Evolutionary conservation across 139 green algal species (phyloP).

Genomic region (Chlorella sp.): DNA sequence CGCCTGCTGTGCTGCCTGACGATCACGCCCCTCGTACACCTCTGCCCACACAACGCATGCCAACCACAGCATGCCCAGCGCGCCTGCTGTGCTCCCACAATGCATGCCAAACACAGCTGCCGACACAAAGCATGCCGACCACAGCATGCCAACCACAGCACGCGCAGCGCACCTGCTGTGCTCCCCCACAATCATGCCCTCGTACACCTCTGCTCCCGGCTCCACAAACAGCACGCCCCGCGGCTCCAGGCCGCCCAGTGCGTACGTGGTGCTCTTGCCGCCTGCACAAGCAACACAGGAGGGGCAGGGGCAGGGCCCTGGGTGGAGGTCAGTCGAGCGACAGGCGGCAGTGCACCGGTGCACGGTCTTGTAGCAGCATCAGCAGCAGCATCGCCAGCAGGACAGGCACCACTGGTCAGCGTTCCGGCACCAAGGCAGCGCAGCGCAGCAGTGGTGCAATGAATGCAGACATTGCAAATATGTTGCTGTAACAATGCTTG

Average conservation of each 20-base stretch:
- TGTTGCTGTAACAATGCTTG: no score
- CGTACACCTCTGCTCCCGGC: slow-evolving; percentile 73
- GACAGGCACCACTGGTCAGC: no score
- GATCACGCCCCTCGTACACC: slow-evolving; percentile 32
- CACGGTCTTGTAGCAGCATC: no score
- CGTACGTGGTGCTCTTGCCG: slow-evolving; percentile 72
- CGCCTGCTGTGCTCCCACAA: slow-evolving; percentile 81
- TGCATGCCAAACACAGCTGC: slow-evolving; percentile 69
- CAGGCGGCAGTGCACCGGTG: no score
- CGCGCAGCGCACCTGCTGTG: slow-evolving; percentile 52
- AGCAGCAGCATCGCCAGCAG: no score
- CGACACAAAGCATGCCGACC: background rate
- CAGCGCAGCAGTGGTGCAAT: no score
- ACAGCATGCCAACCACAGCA: background rate
- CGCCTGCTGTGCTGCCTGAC: no score
- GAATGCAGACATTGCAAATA: no score
- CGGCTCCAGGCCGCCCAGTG: slow-evolving; percentile 75
- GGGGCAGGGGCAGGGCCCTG: no score
- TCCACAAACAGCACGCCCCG: slow-evolving; percentile 86
- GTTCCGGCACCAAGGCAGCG: no score
- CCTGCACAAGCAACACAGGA: slow-evolving; percentile 26
- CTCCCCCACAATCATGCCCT: slow-evolving; percentile 89
- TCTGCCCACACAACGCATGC: background rate
- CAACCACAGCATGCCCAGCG: background rate
- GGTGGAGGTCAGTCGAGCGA: no score